phyloP scores from a whole-genome alignment of 257 asterid genomes.

The Gentiana macrophylla region DNA sequence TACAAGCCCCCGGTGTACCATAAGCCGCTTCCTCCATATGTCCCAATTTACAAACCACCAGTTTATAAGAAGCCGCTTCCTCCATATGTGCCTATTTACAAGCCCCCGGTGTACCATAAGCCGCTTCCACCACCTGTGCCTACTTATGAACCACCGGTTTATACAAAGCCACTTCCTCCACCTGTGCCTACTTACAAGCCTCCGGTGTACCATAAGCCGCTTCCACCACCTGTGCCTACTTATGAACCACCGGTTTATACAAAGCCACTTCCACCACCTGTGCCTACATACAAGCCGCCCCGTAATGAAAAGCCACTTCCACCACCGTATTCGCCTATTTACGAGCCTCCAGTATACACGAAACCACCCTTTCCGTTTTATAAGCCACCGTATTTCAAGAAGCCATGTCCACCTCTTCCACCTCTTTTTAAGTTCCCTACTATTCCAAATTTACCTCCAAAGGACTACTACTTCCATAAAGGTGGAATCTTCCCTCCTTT shows the following conservation, averaged over 20 bases:
- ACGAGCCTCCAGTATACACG: constrained; percentile 4
- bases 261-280: constrained; percentile 7
- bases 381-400: not conserved
- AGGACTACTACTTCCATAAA: too few species aligned
- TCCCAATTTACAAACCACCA: too few species aligned
- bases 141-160: constrained; percentile 4
- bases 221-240: constrained; percentile 10
- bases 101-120: constrained; percentile 8
- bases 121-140: constrained; percentile 34
- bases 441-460: constrained; percentile 1
- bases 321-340: constrained; percentile 24
- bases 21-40: constrained; percentile 26
- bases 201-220: constrained; percentile 2
- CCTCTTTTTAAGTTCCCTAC: constrained; percentile 10
- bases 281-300: constrained; percentile 3
- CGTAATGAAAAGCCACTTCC: constrained; percentile 3
- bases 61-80: constrained; percentile 18
- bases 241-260: constrained; percentile 4
- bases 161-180: constrained; percentile 8
- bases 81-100: constrained; percentile 20
- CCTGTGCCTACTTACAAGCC: constrained; percentile 7
- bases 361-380: not conserved
- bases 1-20: constrained; percentile 1
- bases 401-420: constrained; percentile 9
- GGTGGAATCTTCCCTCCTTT: too few species aligned